Percentiles rank a stretch among this genome's conserved stretches.
Conservation (phyloP, 805 yeast genomes). For the Candida sanyiensis region DNA sequence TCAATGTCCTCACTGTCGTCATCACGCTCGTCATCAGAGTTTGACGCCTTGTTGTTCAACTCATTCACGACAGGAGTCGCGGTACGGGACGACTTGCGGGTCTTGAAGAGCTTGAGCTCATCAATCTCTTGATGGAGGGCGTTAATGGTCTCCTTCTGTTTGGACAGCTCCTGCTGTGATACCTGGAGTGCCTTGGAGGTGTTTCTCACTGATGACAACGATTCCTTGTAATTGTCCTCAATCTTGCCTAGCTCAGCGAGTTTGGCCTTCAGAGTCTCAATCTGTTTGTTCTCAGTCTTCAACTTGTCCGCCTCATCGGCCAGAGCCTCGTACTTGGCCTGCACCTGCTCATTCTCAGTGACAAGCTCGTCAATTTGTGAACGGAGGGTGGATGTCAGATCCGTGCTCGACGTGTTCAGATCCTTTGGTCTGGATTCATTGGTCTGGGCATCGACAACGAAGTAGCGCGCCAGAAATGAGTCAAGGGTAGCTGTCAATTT, state of each 20-base stretch:
- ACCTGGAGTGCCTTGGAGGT: slow-evolving; percentile 68
- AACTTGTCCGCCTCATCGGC: slow-evolving; percentile 30
- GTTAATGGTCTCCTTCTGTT: slow-evolving; percentile 50
- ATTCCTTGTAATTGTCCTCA: slow-evolving; percentile 66
- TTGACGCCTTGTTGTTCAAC: slow-evolving; percentile 18
- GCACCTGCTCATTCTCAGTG: slow-evolving; percentile 39
- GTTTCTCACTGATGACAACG: slow-evolving; percentile 65
- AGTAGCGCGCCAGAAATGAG: slow-evolving; percentile 24
- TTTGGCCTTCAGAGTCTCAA: slow-evolving; percentile 26
- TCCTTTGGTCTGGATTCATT: slow-evolving; percentile 13
- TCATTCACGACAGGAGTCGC: slow-evolving; percentile 23
- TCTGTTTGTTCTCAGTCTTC: slow-evolving; percentile 22
- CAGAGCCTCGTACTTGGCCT: slow-evolving; percentile 29
- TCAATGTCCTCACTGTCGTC: slow-evolving; percentile 28
- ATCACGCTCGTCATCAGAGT: slow-evolving; percentile 29
- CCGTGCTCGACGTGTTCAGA: not conserved
- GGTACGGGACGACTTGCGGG: slow-evolving; percentile 30
- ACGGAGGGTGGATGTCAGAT: slow-evolving; percentile 36
- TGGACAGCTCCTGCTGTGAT: slow-evolving; percentile 66
- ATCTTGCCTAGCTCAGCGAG: slow-evolving; percentile 34
- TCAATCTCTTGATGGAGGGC: slow-evolving; percentile 61
- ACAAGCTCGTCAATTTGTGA: slow-evolving; percentile 52
- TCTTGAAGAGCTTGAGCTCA: slow-evolving; percentile 53
- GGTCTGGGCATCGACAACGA: slow-evolving; percentile 16
- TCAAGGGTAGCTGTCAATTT: slow-evolving; percentile 26